These are phyloP conservation scores for Gynostemma pentaphyllum DNA, from an alignment of 306 rosid genomes.

Conservation along the genomic window DNA sequence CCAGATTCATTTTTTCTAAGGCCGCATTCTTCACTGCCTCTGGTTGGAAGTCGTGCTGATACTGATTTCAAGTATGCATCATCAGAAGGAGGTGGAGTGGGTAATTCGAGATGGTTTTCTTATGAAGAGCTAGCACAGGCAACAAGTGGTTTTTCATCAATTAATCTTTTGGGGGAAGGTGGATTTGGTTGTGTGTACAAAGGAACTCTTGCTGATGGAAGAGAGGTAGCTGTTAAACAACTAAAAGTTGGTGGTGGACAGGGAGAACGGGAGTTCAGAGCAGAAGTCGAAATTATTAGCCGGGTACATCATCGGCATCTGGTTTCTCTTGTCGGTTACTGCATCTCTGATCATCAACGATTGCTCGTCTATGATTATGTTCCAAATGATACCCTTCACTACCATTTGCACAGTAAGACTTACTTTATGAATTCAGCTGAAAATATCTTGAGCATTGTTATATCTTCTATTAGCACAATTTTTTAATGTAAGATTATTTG, in stretches of 20 bases:
- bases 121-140: slow-evolving; percentile 82
- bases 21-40: slow-evolving; percentile 53
- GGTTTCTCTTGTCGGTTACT: slow-evolving; percentile 93
- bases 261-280: slow-evolving; percentile 97
- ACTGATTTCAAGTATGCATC: slow-evolving; percentile 48
- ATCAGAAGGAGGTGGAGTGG: slow-evolving; percentile 59
- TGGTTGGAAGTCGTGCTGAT: slow-evolving; percentile 38
- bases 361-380: slow-evolving; percentile 85
- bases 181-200: slow-evolving; percentile 98
- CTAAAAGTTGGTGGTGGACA: slow-evolving; percentile 87
- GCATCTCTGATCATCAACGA: slow-evolving; percentile 81
- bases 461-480: not conserved
- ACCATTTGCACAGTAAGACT: slow-evolving; percentile 86
- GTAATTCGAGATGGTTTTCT: slow-evolving; percentile 64
- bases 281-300: slow-evolving; percentile 95
- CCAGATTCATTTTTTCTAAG: slow-evolving; percentile 62
- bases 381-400: slow-evolving; percentile 73
- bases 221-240: slow-evolving; percentile 92
- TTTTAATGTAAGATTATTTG: not conserved
- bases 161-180: slow-evolving; percentile 87
- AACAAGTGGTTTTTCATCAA: slow-evolving; percentile 54
- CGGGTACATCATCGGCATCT: slow-evolving; percentile 96
- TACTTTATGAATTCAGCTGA: slow-evolving; percentile 10
- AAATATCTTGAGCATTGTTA: not conserved
- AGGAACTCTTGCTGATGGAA: slow-evolving; percentile 69